phyloP scores from a whole-genome alignment of 257 asterid species.

The Buddleja alternifolia region DNA sequence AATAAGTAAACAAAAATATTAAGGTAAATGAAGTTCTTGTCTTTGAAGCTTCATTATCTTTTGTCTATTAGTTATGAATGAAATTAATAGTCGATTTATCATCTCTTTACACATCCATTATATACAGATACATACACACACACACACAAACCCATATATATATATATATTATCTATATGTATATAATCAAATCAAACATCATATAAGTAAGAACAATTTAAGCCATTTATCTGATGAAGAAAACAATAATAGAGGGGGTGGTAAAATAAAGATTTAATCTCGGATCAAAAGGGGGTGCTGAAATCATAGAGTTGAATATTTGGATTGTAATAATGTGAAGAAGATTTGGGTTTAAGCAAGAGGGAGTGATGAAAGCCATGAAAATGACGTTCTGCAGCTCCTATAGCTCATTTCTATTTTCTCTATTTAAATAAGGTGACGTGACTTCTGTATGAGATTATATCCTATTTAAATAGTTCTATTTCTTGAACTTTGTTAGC shows the following conservation, averaged over 20 bases:
- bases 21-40: background rate
- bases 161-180: no score
- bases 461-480: no score
- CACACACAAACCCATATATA: no score
- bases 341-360: background rate
- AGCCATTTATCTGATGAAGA: no score
- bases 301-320: background rate
- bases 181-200: background rate
- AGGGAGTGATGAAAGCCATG: conserved; percentile 17
- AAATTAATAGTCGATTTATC: background rate
- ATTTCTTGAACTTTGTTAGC: no score
- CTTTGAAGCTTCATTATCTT: background rate
- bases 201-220: no score
- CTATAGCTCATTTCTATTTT: background rate
- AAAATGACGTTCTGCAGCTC: conserved; percentile 3
- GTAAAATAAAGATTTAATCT: background rate
- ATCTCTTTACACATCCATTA: no score
- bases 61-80: background rate
- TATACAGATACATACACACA: no score
- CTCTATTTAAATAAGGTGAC: background rate
- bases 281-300: background rate
- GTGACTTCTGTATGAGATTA: no score
- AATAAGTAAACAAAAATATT: background rate
- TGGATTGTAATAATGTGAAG: background rate
- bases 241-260: background rate